Percentiles rank a stretch among this genome's conserved stretches.
Evolutionary conservation across 495 filamentous ascomycete genomes (phyloP).

Genomic region (Staphylotrichum longicolle): DNA sequence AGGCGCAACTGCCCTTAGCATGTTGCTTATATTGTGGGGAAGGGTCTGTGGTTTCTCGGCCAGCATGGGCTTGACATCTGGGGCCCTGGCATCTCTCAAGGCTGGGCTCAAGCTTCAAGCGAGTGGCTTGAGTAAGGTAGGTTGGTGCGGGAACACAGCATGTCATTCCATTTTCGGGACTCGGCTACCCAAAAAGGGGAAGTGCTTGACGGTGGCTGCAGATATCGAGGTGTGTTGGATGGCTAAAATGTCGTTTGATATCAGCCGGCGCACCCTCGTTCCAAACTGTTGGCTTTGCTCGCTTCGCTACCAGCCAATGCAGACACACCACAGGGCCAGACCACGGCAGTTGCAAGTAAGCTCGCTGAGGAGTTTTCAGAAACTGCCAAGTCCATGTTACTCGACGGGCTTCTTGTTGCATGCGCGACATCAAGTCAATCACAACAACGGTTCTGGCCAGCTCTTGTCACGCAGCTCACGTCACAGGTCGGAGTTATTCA

Average conservation of each 20-base stretch:
- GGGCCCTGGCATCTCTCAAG: no score
- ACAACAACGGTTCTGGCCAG: no score
- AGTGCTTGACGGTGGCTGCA: neutral
- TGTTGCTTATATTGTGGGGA: neutral
- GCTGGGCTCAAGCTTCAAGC: no score
- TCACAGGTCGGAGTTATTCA: no score
- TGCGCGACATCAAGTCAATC: no score
- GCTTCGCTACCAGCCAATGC: neutral
- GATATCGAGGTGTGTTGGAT: neutral
- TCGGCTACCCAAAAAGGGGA: no score
- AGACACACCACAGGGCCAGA: neutral
- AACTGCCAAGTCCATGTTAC: no score
- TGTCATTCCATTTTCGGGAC: neutral
- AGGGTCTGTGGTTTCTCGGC: neutral
- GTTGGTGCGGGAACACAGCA: neutral
- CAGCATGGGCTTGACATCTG: neutral
- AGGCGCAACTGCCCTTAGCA: neutral
- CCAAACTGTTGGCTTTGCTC: neutral
- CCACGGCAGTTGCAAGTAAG: no score
- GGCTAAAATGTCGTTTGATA: neutral
- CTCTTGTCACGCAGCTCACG: no score
- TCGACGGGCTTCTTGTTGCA: no score
- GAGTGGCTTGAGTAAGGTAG: no score
- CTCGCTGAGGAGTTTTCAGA: no score
- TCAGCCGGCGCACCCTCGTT: neutral